phyloP scores from a whole-genome alignment of 2,329 filamentous ascomycete genomes.

The Penicillium sclerotigenum region DNA sequence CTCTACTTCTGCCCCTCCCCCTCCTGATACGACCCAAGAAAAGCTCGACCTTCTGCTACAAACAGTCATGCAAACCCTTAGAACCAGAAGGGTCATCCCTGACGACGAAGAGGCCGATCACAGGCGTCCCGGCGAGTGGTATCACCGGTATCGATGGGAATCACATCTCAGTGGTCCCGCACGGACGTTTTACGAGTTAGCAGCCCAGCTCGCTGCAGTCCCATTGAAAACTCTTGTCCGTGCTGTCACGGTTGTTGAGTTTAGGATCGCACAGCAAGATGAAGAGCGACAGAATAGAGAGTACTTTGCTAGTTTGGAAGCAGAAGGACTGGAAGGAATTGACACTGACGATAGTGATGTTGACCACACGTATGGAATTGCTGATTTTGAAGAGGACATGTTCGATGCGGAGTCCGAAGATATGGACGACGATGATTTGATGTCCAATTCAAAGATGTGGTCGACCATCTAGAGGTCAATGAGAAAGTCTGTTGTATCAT shows the following conservation, averaged over 20 bases:
- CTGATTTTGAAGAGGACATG: background rate
- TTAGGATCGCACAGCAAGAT: conserved; percentile 41
- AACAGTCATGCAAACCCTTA: conserved; percentile 44
- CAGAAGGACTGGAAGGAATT: conserved; percentile 22
- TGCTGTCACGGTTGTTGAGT: conserved; percentile 52
- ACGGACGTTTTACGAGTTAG: conserved; percentile 51
- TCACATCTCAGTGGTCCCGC: conserved; percentile 48
- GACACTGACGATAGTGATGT: conserved; percentile 15
- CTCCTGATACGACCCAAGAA: conserved; percentile 19
- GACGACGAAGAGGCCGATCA: conserved; percentile 27
- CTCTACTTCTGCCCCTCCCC: background rate
- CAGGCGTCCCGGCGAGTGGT: conserved; percentile 50
- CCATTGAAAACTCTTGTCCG: conserved; percentile 50
- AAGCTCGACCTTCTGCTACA: conserved; percentile 40
- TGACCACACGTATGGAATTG: conserved; percentile 9
- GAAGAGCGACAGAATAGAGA: conserved; percentile 35
- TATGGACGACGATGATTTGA: background rate
- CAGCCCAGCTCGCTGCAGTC: conserved; percentile 50
- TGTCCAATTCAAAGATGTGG: conserved; percentile 16
- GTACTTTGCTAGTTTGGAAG: conserved; percentile 22
- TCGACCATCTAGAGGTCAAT: conserved; percentile 14
- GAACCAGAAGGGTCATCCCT: conserved; percentile 37
- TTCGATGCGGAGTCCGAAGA: background rate
- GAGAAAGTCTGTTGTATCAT: background rate
- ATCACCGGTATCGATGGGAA: conserved; percentile 49